phyloP scores from a whole-genome alignment of 441 rosid species.

The Rhodomyrtus psidioides region DNA sequence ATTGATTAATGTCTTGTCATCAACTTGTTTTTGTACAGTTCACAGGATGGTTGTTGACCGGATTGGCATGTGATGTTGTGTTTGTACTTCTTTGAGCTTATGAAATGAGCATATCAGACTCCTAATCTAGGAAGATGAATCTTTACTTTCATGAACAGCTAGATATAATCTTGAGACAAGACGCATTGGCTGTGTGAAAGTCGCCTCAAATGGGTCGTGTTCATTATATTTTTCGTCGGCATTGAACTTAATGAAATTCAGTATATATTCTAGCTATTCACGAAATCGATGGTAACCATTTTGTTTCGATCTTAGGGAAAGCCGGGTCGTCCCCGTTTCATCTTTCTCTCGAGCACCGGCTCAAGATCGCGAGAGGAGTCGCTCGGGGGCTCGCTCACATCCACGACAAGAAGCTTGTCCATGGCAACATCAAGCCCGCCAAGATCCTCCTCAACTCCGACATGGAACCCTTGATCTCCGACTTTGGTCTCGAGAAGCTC shows the following conservation, averaged over 20 bases:
- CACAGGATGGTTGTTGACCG: background rate
- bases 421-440: conserved; percentile 66
- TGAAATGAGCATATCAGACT: background rate
- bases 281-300: background rate
- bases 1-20: background rate
- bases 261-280: fast-evolving
- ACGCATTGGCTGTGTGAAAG: background rate
- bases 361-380: conserved; percentile 70
- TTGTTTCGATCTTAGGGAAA: conserved; percentile 22
- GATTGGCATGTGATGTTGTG: background rate
- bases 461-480: conserved; percentile 57
- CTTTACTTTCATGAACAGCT: too few species aligned
- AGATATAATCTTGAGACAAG: too few species aligned
- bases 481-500: conserved; percentile 52
- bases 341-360: conserved; percentile 39
- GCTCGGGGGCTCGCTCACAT: conserved; percentile 70
- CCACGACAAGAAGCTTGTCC: conserved; percentile 74
- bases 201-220: background rate
- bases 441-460: conserved; percentile 56
- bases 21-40: background rate
- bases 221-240: background rate
- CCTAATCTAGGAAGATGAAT: background rate
- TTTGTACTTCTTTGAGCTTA: background rate
- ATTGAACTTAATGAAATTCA: background rate
- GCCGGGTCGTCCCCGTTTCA: conserved; percentile 37